Evolutionary conservation across 176 grass and related monocot genomes (phyloP).

Genomic region (Tillandsia fasciculata): DNA sequence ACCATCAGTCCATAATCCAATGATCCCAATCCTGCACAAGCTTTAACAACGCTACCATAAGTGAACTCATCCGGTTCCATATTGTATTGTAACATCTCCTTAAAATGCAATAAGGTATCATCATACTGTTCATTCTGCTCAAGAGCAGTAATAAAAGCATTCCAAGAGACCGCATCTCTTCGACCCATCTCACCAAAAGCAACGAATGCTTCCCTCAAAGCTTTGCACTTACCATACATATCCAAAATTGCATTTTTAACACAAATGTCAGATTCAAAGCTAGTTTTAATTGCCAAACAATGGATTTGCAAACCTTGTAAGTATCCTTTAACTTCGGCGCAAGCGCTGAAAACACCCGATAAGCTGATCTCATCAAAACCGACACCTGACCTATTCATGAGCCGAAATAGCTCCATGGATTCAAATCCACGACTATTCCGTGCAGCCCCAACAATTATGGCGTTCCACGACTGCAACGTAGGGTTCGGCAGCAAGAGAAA

Average conservation of each 20-base stretch:
- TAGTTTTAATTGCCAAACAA: conserved; percentile 54
- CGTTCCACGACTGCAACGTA: conserved; percentile 59
- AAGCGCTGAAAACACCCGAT: conserved; percentile 64
- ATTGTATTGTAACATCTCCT: conserved; percentile 52
- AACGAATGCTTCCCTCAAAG: conserved; percentile 41
- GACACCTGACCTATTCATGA: conserved; percentile 41
- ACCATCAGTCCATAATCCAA: conserved; percentile 57
- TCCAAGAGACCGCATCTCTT: conserved; percentile 82
- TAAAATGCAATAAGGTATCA: conserved; percentile 50
- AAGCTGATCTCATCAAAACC: conserved; percentile 61
- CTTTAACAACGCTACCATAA: conserved; percentile 82
- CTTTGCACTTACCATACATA: conserved; percentile 89
- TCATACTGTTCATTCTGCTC: conserved; percentile 61
- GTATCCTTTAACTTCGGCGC: conserved; percentile 50
- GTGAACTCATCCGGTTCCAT: conserved; percentile 81
- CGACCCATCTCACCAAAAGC: conserved; percentile 61
- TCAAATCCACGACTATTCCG: conserved; percentile 37
- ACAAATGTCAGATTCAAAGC: conserved; percentile 44
- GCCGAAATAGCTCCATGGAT: conserved; percentile 48
- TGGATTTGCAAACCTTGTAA: conserved; percentile 58
- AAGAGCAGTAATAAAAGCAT: conserved; percentile 62
- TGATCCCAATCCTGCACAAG: conserved; percentile 62
- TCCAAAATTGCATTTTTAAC: conserved; percentile 65
- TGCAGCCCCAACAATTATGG: conserved; percentile 75
- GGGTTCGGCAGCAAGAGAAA: conserved; percentile 49